phyloP scores from a whole-genome alignment of 2,329 filamentous ascomycete species.

The Cladosporium sphaerospermum region DNA sequence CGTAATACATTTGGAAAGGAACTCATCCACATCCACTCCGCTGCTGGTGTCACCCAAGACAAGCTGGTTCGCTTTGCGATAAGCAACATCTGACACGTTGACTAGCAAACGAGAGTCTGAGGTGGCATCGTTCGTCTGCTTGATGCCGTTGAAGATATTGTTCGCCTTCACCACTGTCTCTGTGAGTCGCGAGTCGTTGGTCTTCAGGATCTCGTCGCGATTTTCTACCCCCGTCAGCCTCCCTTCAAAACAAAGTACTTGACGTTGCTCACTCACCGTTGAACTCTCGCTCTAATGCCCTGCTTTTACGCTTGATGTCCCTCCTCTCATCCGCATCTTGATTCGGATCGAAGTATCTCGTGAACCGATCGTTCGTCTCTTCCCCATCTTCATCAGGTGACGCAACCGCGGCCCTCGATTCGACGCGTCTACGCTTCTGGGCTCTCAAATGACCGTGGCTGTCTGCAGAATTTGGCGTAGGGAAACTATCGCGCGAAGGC shows the following conservation, averaged over 20 bases:
- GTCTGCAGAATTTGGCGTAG: slow-evolving; percentile 35
- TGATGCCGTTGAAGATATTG: slow-evolving; percentile 60
- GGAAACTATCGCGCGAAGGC: slow-evolving; percentile 26
- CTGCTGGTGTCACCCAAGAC: slow-evolving; percentile 65
- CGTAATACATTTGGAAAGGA: slow-evolving; percentile 80
- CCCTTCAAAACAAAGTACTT: neutral
- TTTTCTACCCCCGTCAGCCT: slow-evolving; percentile 49
- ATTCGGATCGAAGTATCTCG: slow-evolving; percentile 67
- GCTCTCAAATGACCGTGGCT: slow-evolving; percentile 14
- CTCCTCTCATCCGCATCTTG: slow-evolving; percentile 71
- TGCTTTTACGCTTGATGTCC: slow-evolving; percentile 60
- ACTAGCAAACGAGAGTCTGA: slow-evolving; percentile 85
- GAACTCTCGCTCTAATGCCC: slow-evolving; percentile 59
- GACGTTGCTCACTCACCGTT: slow-evolving; percentile 41
- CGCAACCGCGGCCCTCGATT: neutral
- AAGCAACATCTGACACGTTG: slow-evolving; percentile 69
- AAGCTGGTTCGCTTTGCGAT: slow-evolving; percentile 69
- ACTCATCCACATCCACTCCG: slow-evolving; percentile 83
- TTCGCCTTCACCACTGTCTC: slow-evolving; percentile 32
- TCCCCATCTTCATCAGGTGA: slow-evolving; percentile 20
- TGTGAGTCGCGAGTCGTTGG: slow-evolving; percentile 44
- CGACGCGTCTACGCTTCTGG: slow-evolving; percentile 24
- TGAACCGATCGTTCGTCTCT: slow-evolving; percentile 26
- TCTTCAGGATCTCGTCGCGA: slow-evolving; percentile 62
- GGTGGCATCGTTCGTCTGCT: slow-evolving; percentile 82